phyloP scores from a whole-genome alignment of 495 filamentous ascomycete species.

The Podospora pseudopauciseta region DNA sequence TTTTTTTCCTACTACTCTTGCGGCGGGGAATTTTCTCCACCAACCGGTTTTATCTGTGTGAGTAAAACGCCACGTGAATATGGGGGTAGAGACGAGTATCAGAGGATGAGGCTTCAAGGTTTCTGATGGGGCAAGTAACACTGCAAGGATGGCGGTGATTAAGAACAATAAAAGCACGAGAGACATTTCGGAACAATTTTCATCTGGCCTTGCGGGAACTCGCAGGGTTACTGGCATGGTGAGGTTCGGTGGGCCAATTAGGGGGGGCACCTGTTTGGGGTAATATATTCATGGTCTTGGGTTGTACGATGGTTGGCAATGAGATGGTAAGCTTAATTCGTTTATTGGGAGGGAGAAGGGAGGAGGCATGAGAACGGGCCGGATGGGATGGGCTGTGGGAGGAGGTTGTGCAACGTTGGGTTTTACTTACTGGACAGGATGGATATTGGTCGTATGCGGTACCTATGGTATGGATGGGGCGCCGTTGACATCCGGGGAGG shows the following conservation, averaged over 20 bases:
- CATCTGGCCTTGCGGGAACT: not conserved
- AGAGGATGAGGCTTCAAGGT: not conserved
- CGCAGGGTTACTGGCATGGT: not conserved
- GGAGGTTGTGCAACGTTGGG: not conserved
- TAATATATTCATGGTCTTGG: not conserved
- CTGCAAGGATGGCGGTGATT: not conserved
- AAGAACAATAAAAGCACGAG: not conserved
- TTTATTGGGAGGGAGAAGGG: not conserved
- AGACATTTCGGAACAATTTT: not conserved
- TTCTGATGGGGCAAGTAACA: not conserved
- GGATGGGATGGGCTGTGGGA: not conserved
- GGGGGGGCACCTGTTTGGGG: not conserved
- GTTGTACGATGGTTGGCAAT: not conserved
- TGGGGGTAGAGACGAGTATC: not conserved
- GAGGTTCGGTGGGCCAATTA: not conserved
- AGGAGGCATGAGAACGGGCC: not conserved
- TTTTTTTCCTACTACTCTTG: not conserved
- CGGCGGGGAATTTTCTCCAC: not conserved
- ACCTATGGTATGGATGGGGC: too few species aligned
- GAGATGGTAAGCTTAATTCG: not conserved
- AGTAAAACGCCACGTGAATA: not conserved
- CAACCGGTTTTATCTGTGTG: not conserved
- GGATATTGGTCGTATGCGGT: not conserved
- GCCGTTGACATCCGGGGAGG: not conserved
- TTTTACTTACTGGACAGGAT: not conserved